Percentiles rank a stretch among this genome's conserved stretches.
phyloP scores from a whole-genome alignment of 345 rosid species.

The Brassica incana region DNA sequence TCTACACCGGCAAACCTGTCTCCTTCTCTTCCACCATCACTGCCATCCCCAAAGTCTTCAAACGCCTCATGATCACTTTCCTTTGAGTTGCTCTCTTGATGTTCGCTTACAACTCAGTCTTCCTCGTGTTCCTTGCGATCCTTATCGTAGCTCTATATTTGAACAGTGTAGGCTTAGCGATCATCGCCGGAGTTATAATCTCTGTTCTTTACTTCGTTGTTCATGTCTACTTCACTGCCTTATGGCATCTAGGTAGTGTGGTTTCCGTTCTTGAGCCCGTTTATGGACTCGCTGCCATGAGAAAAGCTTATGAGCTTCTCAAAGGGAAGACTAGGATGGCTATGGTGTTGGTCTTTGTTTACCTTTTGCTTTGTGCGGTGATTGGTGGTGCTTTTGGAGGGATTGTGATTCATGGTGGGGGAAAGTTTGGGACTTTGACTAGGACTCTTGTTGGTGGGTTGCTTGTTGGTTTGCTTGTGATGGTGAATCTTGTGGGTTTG shows the following conservation, averaged over 20 bases:
- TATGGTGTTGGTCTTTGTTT: constrained; percentile 59
- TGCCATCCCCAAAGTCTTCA: constrained; percentile 61
- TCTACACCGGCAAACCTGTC: too few species aligned
- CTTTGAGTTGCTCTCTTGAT: constrained; percentile 73
- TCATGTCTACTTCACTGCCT: background rate
- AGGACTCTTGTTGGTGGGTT: constrained; percentile 83
- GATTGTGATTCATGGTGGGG: constrained; percentile 84
- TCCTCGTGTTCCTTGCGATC: constrained; percentile 53
- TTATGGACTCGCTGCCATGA: background rate
- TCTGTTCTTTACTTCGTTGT: background rate
- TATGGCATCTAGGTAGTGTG: background rate
- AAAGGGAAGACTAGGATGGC: constrained; percentile 70
- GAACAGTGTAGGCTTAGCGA: constrained; percentile 42
- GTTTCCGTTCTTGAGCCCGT: background rate
- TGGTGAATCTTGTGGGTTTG: background rate
- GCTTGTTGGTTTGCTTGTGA: constrained; percentile 76
- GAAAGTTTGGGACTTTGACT: constrained; percentile 47
- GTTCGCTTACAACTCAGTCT: constrained; percentile 61
- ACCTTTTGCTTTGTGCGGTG: constrained; percentile 51
- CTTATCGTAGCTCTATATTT: constrained; percentile 58
- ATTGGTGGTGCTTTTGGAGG: constrained; percentile 48
- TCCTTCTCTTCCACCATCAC: too few species aligned
- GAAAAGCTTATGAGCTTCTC: constrained; percentile 65
- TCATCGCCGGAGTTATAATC: constrained; percentile 36
- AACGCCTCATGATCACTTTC: constrained; percentile 76